These are phyloP conservation scores for Paecilomyces formosus DNA, from an alignment of 2,329 filamentous ascomycete genomes.

Conservation along the genomic window DNA sequence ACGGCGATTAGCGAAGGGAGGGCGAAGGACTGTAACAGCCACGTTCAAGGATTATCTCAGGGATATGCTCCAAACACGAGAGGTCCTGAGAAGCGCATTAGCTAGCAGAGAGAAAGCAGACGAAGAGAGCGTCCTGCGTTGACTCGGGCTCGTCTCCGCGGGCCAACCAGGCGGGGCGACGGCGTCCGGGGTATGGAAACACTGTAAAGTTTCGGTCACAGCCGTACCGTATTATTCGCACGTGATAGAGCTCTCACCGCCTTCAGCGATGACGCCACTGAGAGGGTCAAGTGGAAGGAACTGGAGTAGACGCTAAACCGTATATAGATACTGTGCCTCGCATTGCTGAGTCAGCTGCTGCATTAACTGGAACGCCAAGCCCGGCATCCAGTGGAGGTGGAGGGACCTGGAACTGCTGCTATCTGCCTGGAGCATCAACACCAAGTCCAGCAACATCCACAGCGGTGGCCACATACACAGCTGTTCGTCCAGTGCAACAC, in stretches of 20 bases:
- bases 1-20: neutral
- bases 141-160: neutral
- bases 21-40: neutral
- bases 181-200: neutral
- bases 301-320: neutral
- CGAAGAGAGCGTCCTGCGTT: neutral
- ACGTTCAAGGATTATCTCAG: neutral
- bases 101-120: neutral
- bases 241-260: conserved; percentile 19
- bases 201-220: conserved; percentile 14
- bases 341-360: neutral
- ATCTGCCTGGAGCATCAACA: neutral
- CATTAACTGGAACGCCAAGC: neutral
- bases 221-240: conserved; percentile 9
- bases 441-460: neutral
- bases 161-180: conserved; percentile 2
- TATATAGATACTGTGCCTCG: neutral
- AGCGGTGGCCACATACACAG: neutral
- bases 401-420: neutral
- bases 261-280: conserved; percentile 26
- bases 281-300: neutral
- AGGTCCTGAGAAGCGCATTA: neutral
- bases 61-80: neutral
- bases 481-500: neutral
- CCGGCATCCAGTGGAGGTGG: neutral